Conservation (phyloP, 148 eudicot genomes). For the Rhododendron simsii region DNA sequence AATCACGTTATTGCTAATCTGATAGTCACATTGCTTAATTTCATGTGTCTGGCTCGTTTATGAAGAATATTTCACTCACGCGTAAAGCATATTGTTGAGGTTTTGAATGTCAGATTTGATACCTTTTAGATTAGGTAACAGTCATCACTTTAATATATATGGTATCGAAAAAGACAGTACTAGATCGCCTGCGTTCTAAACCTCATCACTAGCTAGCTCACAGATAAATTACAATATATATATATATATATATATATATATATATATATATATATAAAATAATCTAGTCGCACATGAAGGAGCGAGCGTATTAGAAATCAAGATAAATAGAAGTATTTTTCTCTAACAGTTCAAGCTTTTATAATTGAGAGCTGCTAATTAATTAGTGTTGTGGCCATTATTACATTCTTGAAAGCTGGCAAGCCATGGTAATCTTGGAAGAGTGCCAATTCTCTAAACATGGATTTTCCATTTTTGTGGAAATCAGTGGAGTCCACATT, state of each 20-base stretch:
- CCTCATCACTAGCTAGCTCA: background rate
- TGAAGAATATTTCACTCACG: background rate
- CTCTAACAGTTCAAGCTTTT: background rate
- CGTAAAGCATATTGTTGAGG: background rate
- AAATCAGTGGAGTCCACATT: slow-evolving; percentile 44
- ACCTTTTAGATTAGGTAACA: background rate
- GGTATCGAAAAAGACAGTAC: background rate
- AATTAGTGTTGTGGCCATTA: background rate
- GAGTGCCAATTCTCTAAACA: slow-evolving; percentile 60
- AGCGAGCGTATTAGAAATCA: background rate
- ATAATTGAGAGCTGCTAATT: background rate
- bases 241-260: too few species aligned
- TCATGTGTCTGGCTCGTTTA: background rate
- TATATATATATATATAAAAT: too few species aligned
- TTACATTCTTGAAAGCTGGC: slow-evolving; percentile 65
- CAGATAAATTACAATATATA: too few species aligned
- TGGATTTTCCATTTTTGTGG: slow-evolving; percentile 36
- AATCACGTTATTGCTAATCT: too few species aligned
- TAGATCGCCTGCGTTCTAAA: background rate
- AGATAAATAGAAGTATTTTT: background rate
- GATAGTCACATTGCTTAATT: too few species aligned
- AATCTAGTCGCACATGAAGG: too few species aligned
- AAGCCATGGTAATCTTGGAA: slow-evolving; percentile 71
- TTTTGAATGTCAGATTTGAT: background rate
- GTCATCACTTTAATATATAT: background rate